Base-by-base conservation (phyloP, 2,329 filamentous ascomycete species). In the Didymella glomerata region DNA sequence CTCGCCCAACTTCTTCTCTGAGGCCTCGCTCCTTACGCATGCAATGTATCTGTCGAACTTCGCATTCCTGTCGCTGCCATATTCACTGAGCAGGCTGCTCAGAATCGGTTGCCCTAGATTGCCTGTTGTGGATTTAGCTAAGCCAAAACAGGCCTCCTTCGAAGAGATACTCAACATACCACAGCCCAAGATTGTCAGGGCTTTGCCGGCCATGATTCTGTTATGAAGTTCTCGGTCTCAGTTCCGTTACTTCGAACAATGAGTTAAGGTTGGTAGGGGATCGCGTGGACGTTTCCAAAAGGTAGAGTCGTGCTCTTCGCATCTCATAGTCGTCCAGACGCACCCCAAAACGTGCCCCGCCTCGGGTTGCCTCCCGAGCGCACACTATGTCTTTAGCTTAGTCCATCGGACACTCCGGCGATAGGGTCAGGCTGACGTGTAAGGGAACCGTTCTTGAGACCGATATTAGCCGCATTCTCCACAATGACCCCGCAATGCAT, bases 11-110 rank as follows among this genome's bases (percentile, higher is more conserved):
- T 70, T 69, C 16, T 75, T 64, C 16, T 74, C 73, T 0, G 80
- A 82, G 9, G 38, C 57, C 50, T 73, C 61, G 57, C 77, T 81
- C 24, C 76, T 73, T 0, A 83, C 80, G 16, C 79, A 82, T 27
- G 79, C 80, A 42, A 79, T 76, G 63, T 78, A 81, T 3, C 52
- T 65, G 6, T 54, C 63, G 50, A 78, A 78, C 6, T 50, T 56
- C n/a, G 50, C 41, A n/a, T 57, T 36, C 27, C 48, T 48, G 2
- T 57, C 48, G 50, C 61, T 47, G 32, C 54, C 40, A 47, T 62
- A 25, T n/a, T 59, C 63, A 22, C 67, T 66, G 38, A 78, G 49
- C 20, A 80, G 54, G 24, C 74, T 74, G 55, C 70, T 68, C 18
- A 80, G 60, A 25, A 80, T 79, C 16, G 78, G 72, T 2, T 70